Percentiles rank a stretch among this genome's conserved stretches.
phyloP scores from a whole-genome alignment of 2,329 filamentous ascomycete genomes.

The Xylariaceae sp. region DNA sequence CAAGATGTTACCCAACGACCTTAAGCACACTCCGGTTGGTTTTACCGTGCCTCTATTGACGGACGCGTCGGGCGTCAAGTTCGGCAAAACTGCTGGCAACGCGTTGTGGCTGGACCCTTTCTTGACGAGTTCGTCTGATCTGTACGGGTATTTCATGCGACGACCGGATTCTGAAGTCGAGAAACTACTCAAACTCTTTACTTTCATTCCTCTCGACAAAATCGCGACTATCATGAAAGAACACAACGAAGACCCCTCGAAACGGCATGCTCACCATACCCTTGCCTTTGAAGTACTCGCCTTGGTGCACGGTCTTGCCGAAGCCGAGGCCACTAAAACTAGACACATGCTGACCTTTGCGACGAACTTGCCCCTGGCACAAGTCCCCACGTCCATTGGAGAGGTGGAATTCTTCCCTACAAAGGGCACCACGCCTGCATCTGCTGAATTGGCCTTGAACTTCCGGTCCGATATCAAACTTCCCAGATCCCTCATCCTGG shows the following conservation, averaged over 20 bases:
- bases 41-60: constrained; percentile 89
- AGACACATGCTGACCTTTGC: constrained; percentile 48
- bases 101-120: constrained; percentile 85
- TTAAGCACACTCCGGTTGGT: constrained; percentile 61
- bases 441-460: constrained; percentile 41
- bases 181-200: constrained; percentile 79
- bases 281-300: constrained; percentile 78
- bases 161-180: constrained; percentile 77
- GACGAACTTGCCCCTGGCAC: too few relatives aligned
- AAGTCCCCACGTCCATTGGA: neutral
- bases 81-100: constrained; percentile 92
- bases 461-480: constrained; percentile 51
- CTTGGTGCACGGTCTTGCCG: constrained; percentile 65
- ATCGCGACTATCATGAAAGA: constrained; percentile 63
- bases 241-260: constrained; percentile 62
- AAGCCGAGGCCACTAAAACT: constrained; percentile 57
- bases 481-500: constrained; percentile 49
- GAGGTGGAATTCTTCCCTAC: constrained; percentile 20
- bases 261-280: constrained; percentile 73
- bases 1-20: constrained; percentile 36
- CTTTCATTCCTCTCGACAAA: constrained; percentile 68
- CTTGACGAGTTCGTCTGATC: constrained; percentile 74
- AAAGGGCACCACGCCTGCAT: constrained; percentile 19
- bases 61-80: constrained; percentile 78
- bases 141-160: constrained; percentile 87